phyloP scores from a whole-genome alignment of 2,329 filamentous ascomycete species.

The Xylariales sp. region DNA sequence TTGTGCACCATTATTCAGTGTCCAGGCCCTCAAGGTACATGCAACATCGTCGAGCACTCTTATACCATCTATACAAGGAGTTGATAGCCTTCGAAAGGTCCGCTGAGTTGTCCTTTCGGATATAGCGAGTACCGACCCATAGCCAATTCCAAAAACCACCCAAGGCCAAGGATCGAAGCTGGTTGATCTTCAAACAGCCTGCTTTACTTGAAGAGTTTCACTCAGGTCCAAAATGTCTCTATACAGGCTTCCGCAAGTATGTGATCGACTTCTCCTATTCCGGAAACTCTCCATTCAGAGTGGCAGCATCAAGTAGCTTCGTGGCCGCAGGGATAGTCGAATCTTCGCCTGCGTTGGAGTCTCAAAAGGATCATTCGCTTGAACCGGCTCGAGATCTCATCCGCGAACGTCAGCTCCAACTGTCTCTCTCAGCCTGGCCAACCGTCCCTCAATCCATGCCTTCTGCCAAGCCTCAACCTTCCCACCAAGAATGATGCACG shows the following conservation, averaged over 20 bases:
- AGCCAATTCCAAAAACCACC: background rate
- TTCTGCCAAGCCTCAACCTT: conserved; percentile 79
- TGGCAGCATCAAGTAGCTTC: background rate
- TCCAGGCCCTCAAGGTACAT: conserved; percentile 18
- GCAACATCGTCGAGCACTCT: conserved; percentile 13
- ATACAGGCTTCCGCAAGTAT: background rate
- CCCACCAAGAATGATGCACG: conserved; percentile 73
- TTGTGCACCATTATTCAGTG: background rate
- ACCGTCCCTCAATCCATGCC: conserved; percentile 67
- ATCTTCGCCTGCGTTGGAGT: background rate
- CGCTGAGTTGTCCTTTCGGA: conserved; percentile 10
- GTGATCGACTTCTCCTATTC: background rate
- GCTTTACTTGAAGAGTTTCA: background rate
- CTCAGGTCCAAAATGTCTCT: background rate
- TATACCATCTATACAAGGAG: conserved; percentile 16
- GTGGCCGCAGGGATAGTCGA: background rate
- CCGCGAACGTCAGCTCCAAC: conserved; percentile 34
- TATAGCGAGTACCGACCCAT: conserved; percentile 15
- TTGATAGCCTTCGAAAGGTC: conserved; percentile 18
- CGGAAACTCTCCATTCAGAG: background rate
- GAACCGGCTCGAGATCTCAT: background rate
- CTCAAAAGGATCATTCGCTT: background rate
- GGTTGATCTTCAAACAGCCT: background rate
- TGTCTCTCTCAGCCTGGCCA: conserved; percentile 62
- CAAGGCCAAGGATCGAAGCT: background rate